These are phyloP conservation scores for Curvularia spicifera DNA, from an alignment of 2,329 filamentous ascomycete species.

Conservation along the genomic window DNA sequence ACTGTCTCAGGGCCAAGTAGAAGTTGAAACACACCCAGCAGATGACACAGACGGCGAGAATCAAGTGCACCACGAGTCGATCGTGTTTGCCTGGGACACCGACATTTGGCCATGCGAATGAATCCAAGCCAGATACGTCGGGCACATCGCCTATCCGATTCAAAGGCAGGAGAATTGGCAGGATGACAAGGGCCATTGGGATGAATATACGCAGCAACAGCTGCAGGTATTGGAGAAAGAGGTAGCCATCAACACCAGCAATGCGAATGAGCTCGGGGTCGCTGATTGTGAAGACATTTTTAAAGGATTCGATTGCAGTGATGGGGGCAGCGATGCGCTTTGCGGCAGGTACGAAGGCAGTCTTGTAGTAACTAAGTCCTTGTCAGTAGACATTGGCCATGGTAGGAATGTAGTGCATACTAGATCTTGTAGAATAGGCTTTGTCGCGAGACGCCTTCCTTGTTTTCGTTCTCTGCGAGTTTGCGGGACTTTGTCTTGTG, in stretches of 20 bases:
- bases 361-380: constrained; percentile 45
- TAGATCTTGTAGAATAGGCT: constrained; percentile 49
- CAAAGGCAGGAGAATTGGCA: constrained; percentile 85
- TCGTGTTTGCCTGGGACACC: constrained; percentile 63
- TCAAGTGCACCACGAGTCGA: constrained; percentile 82
- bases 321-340: constrained; percentile 45
- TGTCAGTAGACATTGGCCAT: constrained; percentile 24
- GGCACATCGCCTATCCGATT: constrained; percentile 74
- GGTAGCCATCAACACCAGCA: constrained; percentile 94
- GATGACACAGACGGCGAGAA: constrained; percentile 79
- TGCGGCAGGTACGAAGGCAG: constrained; percentile 46
- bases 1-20: constrained; percentile 83
- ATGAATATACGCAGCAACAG: constrained; percentile 91
- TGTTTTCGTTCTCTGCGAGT: constrained; percentile 19
- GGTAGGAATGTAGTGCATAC: constrained; percentile 24
- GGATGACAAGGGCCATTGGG: constrained; percentile 75
- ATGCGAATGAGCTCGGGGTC: constrained; percentile 90
- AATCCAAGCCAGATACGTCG: constrained; percentile 67
- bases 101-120: constrained; percentile 89
- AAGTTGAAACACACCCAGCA: constrained; percentile 86
- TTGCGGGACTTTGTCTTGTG: constrained; percentile 28
- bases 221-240: constrained; percentile 90
- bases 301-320: constrained; percentile 47
- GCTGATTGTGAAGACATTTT: constrained; percentile 67
- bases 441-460: constrained; percentile 34